Base-by-base conservation (phyloP, 2,329 filamentous ascomycete genomes). In the Cladosporium sp. region DNA sequence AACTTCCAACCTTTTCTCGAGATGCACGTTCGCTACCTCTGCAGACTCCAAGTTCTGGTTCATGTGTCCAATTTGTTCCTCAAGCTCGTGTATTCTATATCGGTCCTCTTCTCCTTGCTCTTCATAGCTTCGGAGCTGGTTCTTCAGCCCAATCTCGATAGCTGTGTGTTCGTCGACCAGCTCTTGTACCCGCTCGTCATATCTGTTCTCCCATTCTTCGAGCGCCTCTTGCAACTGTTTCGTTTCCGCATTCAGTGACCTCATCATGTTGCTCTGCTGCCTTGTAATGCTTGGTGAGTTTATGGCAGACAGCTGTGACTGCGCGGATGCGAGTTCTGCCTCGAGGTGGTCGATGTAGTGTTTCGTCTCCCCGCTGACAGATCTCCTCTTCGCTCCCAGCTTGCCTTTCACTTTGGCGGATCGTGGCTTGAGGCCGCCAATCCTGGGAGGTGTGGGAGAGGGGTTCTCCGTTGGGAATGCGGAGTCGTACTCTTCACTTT, bases 301-400 rank as follows among this genome's bases (percentile, higher is more conserved):
- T 48, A 73, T 65, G 15, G 72, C 68, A 20, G 73, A 71, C 35
- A 75, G 62, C 56, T 72, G 73, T 7, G 67, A 67, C 42, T 78
- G 73, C 10, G 73, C 69, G 15, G 73, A 67, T 17, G 72, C 71
- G 22, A 80, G 65, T 61, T 79, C 74, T 19, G 70, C 67, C 57
- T 80, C 78, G 12, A 80, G 73, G 64, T 79, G 76, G 50, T 79
- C 76, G 59, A 80, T 77, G 63, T 80, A 79, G 56, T 73, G 71
- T 24, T 73, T 69, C 9, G 73, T 71, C 58, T 78, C 75, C 53
- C 71, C 73, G 59, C 71, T 74, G 17, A 72, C 64, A n/a, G 70
- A 71, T 49, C 70, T 66, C 47, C 66, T 57, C 20, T 63, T 63
- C 34, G 61, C 57, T 34, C 52, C 60, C 45, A 68, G 64, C 50